phyloP scores from a whole-genome alignment of 495 filamentous ascomycete species.

The Neurospora pannonica region DNA sequence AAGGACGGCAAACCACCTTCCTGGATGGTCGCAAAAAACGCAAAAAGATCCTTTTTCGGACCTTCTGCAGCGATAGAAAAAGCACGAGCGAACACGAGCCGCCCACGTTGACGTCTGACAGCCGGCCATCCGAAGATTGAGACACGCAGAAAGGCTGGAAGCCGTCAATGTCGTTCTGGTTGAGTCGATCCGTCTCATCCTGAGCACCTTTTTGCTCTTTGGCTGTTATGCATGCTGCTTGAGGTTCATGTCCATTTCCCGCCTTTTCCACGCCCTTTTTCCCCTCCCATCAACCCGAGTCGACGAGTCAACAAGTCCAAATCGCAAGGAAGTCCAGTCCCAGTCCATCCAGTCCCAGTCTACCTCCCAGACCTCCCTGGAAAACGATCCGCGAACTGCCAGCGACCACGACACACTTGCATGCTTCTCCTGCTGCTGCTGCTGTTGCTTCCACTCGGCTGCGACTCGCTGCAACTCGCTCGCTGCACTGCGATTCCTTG shows the following conservation, averaged over 20 bases:
- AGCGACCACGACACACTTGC: conserved; percentile 20
- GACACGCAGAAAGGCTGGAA: not conserved
- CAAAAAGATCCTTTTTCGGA: not conserved
- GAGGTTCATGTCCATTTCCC: not conserved
- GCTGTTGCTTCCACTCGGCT: conserved; percentile 4
- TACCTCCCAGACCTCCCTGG: not conserved
- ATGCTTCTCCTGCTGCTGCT: conserved; percentile 17
- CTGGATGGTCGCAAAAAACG: not conserved
- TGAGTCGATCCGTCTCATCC: not conserved
- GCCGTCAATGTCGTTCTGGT: not conserved
- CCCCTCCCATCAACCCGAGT: not conserved
- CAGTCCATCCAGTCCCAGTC: not conserved
- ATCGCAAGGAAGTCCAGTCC: not conserved
- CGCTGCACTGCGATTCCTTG: not conserved
- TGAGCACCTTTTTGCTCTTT: not conserved
- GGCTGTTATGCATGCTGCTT: not conserved
- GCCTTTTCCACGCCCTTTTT: not conserved
- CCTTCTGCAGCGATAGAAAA: not conserved
- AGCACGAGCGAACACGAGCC: conserved; percentile 5
- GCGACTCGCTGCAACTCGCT: not conserved
- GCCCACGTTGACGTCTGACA: conserved; percentile 17
- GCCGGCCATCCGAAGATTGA: not conserved
- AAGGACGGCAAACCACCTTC: not conserved
- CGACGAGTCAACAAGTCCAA: not conserved
- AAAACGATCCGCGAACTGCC: not conserved